phyloP scores from a whole-genome alignment of 306 rosid species.

The Malus domestica region ASM211411v1 NC_041797.1:1926501-1927000 shows the following conservation, averaged over 20 bases:
- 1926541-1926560: conserved; percentile 85
- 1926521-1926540: conserved; percentile 75
- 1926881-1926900: conserved; percentile 1
- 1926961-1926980: conserved; percentile 98
- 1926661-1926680: conserved; percentile 89
- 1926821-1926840: conserved; percentile 95
- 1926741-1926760: conserved; percentile 24
- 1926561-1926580: conserved; percentile 70
- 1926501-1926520: conserved; percentile 18
- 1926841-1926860: conserved; percentile 11
- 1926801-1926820: conserved; percentile 98
- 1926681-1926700: conserved; percentile 91
- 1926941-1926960: conserved; percentile 98
- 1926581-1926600: conserved; percentile 52
- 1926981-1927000: conserved; percentile 99
- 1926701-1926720: conserved; percentile 24
- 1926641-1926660: conserved; percentile 97
- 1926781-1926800: conserved; percentile 95
- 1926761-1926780: conserved; percentile 87
- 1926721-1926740: conserved; percentile 13
- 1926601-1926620: conserved; percentile 78
- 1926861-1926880: conserved; percentile 12
- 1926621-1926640: conserved; percentile 88
- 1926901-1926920: conserved; percentile 1
- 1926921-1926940: conserved; percentile 24